phyloP scores from a whole-genome alignment of 148 eudicot species.

The Camellia lanceoleosa region DNA sequence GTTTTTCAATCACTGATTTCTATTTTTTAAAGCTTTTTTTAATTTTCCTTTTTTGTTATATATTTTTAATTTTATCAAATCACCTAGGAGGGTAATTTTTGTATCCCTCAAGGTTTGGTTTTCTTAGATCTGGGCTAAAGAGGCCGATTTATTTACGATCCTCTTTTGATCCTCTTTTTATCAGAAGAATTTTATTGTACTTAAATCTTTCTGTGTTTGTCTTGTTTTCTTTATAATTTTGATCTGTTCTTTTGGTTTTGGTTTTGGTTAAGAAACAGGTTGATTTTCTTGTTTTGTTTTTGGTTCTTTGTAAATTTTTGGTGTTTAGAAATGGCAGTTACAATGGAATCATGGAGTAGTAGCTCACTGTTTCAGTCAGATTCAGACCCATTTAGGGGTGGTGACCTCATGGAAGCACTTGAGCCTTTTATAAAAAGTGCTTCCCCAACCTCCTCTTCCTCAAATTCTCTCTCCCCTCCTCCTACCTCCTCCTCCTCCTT shows the following conservation, averaged over 20 bases:
- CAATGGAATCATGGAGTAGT: constrained; percentile 56
- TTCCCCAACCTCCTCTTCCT: constrained; percentile 23
- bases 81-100: constrained; percentile 61
- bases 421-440: constrained; percentile 75
- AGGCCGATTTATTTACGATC: constrained; percentile 50
- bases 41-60: background rate
- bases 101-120: constrained; percentile 48
- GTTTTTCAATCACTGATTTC: constrained; percentile 5
- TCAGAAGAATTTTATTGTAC: too few relatives aligned
- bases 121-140: constrained; percentile 17
- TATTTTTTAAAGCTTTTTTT: background rate
- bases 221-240: background rate
- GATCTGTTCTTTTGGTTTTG: constrained; percentile 58
- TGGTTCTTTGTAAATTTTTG: background rate
- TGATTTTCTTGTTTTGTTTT: background rate
- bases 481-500: constrained; percentile 32
- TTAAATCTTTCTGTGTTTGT: background rate
- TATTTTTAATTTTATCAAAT: background rate
- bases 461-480: constrained; percentile 12
- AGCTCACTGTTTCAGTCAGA: constrained; percentile 7
- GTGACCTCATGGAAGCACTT: constrained; percentile 88
- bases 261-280: constrained; percentile 52
- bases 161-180: constrained; percentile 15
- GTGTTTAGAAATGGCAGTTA: constrained; percentile 35
- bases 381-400: constrained; percentile 43